These are phyloP conservation scores for Candida dubliniensis DNA, from an alignment of 1,139 yeast genomes.

Conservation along the genomic window DNA sequence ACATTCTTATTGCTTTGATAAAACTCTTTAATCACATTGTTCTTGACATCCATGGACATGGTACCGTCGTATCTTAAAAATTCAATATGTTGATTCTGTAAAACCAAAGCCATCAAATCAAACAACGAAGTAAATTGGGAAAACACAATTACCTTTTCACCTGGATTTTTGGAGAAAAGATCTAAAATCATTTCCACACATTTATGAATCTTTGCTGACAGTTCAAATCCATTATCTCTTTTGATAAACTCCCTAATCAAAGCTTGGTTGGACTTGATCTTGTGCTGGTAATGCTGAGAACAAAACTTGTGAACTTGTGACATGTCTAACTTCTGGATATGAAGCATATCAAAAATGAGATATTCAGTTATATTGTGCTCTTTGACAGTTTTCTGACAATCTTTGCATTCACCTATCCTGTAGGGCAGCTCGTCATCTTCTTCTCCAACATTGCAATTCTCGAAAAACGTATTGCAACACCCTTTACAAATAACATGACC, in stretches of 20 bases:
- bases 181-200: slow-evolving; percentile 46
- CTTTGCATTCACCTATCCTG: slow-evolving; percentile 51
- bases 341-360: slow-evolving; percentile 50
- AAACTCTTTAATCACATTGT: slow-evolving; percentile 61
- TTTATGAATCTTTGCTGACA: slow-evolving; percentile 57
- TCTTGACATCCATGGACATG: slow-evolving; percentile 67
- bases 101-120: slow-evolving; percentile 62
- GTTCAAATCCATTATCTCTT: slow-evolving; percentile 34
- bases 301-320: slow-evolving; percentile 11
- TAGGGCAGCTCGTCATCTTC: slow-evolving; percentile 31
- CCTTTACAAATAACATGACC: slow-evolving; percentile 70
- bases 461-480: slow-evolving; percentile 56
- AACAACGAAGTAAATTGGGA: slow-evolving; percentile 83
- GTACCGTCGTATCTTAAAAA: slow-evolving; percentile 78
- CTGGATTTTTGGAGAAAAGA: slow-evolving; percentile 42
- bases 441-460: slow-evolving; percentile 33
- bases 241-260: slow-evolving; percentile 28
- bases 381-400: slow-evolving; percentile 44
- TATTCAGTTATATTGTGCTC: slow-evolving; percentile 50
- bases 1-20: slow-evolving; percentile 55
- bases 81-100: slow-evolving; percentile 47
- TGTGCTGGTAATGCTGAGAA: slow-evolving; percentile 9
- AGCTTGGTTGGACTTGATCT: slow-evolving; percentile 15
- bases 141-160: slow-evolving; percentile 72
- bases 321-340: slow-evolving; percentile 22